Evolutionary conservation across 345 rosid species (phyloP), one percentile per base, ranked within the genome.

Genomic region (Citrus medica): DNA sequence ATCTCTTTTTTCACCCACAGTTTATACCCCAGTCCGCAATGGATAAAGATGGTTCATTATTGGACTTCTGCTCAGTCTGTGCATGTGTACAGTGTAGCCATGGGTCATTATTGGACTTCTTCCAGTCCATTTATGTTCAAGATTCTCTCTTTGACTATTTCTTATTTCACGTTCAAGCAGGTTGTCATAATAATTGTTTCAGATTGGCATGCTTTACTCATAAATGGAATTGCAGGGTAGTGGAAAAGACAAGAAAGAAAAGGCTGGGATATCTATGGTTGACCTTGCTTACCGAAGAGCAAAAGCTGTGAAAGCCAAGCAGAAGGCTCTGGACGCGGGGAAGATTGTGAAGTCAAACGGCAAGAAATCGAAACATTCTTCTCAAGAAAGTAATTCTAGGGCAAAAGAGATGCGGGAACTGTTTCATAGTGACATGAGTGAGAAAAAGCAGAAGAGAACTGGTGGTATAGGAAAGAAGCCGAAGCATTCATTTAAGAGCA

Each of bases 401-500:
- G 68, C 83, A 22, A 93, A 91, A 48, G 97, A 94, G 90, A 92
- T 92, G 97, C 83, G 72, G 24, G 97, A 94, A 61, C 84, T 92
- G 70, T 96, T 96, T 87, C 91, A 89, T 85, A 83, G 88, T 48
- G 97, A 96, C 78, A 94, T 92, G 92, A 89, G 89, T 68, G 98
- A 92, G 83, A 86, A 55, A 73, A 96, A 89, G 86, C 87, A 83
- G 68, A 87, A 83, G 81, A 89, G 86, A 84, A 79, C 82, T 16
- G 75, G 89, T 13, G 84, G 40, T 2, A 80, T 68, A 2, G 88
- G 80, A 76, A 84, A 80, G 76, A 93, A 89, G 85, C 79, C 96
- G 13, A 89, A 88, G 84, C 88, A 87, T 82, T 89, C 93, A 33
- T 93, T 93, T 79, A 95, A 93, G 90, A 95, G 99, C 94, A 93